Evolutionary conservation across 2,329 filamentous ascomycete genomes (phyloP), one percentile per base, ranked within the genome.

Genomic region (Colletotrichum karsti): DNA sequence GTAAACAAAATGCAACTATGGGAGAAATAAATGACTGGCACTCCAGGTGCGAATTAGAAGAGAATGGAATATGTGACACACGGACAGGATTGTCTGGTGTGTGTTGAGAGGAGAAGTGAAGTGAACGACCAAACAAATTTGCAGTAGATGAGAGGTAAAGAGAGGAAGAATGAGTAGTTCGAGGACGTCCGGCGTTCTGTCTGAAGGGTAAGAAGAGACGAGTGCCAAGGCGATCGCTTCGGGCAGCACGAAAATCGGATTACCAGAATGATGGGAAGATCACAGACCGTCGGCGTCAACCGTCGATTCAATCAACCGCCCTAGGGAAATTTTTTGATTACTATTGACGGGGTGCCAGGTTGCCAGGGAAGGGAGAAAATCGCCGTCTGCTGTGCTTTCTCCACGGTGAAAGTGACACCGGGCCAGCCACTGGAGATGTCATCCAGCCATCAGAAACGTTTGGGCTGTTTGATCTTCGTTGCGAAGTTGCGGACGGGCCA

Each of bases 121-220:
- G 20, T 15, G 37, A 39, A 60, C 10, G 28, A 55, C 50, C 22
- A 63, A 44, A 63, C 41, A 56, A 44, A 33, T 7, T n/a, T 22
- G 15, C 18, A 15, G 28, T 26, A 30, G 18, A 20, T 22, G 33
- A 50, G n/a, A 41, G 24, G 26, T 8, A 4, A 1, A 39, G 5
- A 39, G 20, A 39, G 33, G 42, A 37, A 55, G 33, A 39, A 24
- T n/a, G 42, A 48, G 22, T 20, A 54, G 24, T 50, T 24, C 37
- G 53, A 33, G 24, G 22, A 42, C 15, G 58, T 20, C 33, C 54
- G 51, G 65, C 46, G 46, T 42, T 18, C 57, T 50, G 44, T 58
- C 37, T 41, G 64, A 55, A n/a, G 41, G 61, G 65, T 55, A 69
- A 69, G 65, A 69, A 69, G 62, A 66, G 65, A 66, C 62, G 61